A percentile compares a stretch with the other conserved stretches of the same genome.
phyloP scores from a whole-genome alignment of 306 rosid species.

The Morella rubra region DNA sequence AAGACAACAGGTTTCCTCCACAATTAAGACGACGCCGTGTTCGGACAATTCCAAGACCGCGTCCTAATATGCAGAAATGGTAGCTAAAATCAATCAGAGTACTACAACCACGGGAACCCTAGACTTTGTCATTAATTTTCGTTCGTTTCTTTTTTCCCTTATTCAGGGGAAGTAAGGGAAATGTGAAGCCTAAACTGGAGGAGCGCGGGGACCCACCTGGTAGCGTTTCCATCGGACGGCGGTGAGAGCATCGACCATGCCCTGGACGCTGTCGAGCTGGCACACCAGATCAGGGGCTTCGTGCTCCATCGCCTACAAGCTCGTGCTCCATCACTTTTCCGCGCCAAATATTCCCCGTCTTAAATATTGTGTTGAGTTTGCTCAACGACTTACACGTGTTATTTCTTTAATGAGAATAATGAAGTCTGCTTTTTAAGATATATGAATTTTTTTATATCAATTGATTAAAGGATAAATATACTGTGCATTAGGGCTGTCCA shows the following conservation, averaged over 20 bases:
- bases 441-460: too few species aligned
- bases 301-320: constrained; percentile 44
- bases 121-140: not conserved
- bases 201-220: constrained; percentile 44
- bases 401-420: too few species aligned
- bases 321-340: constrained; percentile 28
- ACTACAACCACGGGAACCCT: not conserved
- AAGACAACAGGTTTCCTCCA: constrained; percentile 82
- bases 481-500: too few species aligned
- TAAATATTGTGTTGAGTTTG: too few species aligned
- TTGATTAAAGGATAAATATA: too few species aligned
- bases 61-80: constrained; percentile 38
- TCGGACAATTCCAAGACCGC: constrained; percentile 81
- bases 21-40: constrained; percentile 84
- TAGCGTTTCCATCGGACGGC: constrained; percentile 95
- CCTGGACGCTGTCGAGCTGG: constrained; percentile 78
- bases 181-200: not conserved
- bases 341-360: constrained; percentile 32
- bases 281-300: constrained; percentile 73
- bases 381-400: too few species aligned
- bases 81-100: not conserved
- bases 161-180: not conserved
- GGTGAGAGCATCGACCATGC: constrained; percentile 79
- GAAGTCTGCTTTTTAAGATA: too few species aligned
- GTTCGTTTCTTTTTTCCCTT: too few species aligned